phyloP scores from a whole-genome alignment of 306 rosid genomes.

The Rosa persica region DNA sequence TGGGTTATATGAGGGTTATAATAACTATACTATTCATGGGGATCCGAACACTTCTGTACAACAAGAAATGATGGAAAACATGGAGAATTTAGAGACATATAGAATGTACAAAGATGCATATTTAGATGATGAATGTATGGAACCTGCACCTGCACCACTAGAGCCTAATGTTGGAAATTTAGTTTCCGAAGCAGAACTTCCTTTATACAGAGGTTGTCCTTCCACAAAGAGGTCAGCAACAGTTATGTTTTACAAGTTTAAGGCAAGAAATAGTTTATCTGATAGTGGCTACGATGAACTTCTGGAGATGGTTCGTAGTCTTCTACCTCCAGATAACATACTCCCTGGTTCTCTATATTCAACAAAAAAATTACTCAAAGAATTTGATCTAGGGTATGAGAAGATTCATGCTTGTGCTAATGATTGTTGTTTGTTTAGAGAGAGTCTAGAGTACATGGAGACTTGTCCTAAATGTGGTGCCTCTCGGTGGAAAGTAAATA shows the following conservation, averaged over 20 bases:
- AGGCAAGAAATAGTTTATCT: background rate
- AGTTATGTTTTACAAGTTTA: background rate
- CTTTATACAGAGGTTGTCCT: background rate
- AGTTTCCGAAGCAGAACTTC: background rate
- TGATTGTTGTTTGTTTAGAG: conserved; percentile 11
- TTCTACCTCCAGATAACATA: background rate
- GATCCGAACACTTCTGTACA: background rate
- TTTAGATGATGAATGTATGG: background rate
- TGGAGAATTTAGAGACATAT: background rate
- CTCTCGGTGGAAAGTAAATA: conserved; percentile 12
- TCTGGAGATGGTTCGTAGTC: background rate
- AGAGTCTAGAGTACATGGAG: background rate
- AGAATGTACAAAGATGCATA: background rate
- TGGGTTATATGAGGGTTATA: background rate
- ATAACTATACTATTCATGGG: background rate
- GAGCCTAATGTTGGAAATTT: background rate
- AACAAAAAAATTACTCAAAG: background rate
- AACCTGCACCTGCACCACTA: background rate
- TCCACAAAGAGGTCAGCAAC: background rate
- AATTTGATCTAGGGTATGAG: background rate
- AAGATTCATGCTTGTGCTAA: conserved; percentile 1
- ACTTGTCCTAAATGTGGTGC: background rate
- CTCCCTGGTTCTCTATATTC: background rate
- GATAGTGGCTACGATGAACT: background rate
- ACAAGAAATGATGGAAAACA: background rate